Evolutionary conservation across 2,329 filamentous ascomycete genomes (phyloP), one percentile per base, ranked within the genome.

Genomic region (Colletotrichum trifolii): DNA sequence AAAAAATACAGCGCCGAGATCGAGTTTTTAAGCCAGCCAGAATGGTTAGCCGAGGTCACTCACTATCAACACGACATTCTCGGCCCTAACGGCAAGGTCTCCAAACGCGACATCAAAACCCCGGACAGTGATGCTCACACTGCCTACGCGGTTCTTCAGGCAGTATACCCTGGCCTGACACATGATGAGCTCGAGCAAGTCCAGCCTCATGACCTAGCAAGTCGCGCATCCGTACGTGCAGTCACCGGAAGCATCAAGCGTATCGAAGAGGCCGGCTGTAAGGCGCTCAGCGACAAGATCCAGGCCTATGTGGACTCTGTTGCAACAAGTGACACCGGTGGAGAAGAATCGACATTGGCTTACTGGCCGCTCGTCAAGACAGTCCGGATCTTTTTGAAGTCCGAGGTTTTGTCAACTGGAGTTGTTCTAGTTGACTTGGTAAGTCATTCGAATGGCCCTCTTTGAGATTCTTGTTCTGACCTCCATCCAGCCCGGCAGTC

Each of bases 321-420:
- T 13, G 45, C 49, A 3, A 52, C 50, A 9, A 25, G n/a, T 12
- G 35, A n/a, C 6, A 17, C 45, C 11, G 34, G 25, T 1, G 25
- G 25, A 25, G 25, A 50, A n/a, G n/a, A 42, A 4, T 38, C 13
- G 35, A 42, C 5, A 1, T 70, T 73, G 65, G 72, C 71, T 64
- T 80, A 75, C 54, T 86, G 83, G 83, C 83, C 83, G 0, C 73
- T 87, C 40, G 83, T 87, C 69, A 85, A 83, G 65, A 82, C 83
- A 1, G 83, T 87, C 34, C 72, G 73, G 8, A 69, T 80, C 8
- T 79, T 73, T 35, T 71, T 74, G 13, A 77, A 76, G 54, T 72
- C 77, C 0, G 48, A 71, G 4, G 73, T 72, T 2, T 71, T 81
- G 4, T 73, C 74, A 2, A 75, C 74, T 0, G 78, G 78, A 0